These are phyloP conservation scores for Kwoniella dendrophila DNA, from an alignment of 768 basidiomycete species.

Conservation along the genomic window DNA sequence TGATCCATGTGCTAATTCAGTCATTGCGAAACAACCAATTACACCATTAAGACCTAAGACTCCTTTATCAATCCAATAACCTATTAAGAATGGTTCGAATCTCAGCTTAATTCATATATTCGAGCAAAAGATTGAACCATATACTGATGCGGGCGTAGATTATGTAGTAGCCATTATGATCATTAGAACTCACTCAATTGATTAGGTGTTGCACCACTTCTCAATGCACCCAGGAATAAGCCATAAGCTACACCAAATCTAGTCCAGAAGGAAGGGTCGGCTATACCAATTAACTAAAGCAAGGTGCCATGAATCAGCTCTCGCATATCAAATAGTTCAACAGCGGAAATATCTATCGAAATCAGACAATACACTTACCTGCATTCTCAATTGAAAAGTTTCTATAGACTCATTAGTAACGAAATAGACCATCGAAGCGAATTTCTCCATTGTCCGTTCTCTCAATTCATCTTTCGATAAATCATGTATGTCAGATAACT, in stretches of 20 bases:
- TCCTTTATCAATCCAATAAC: slow-evolving; percentile 58
- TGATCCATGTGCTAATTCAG: slow-evolving; percentile 55
- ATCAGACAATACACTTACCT: slow-evolving; percentile 42
- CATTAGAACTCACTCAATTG: slow-evolving; percentile 54
- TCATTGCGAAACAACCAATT: slow-evolving; percentile 58
- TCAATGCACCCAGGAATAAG: slow-evolving; percentile 57
- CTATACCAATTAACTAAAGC: slow-evolving; percentile 49
- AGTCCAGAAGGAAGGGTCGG: slow-evolving; percentile 59
- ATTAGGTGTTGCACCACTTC: slow-evolving; percentile 57
- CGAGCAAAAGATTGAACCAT: no score
- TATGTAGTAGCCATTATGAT: no score
- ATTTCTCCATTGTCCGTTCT: slow-evolving; percentile 59
- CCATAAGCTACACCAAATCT: slow-evolving; percentile 57
- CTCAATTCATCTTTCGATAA: slow-evolving; percentile 54
- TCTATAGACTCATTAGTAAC: slow-evolving; percentile 58
- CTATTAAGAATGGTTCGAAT: slow-evolving; percentile 10
- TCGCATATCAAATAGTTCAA: background rate
- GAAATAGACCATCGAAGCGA: slow-evolving; percentile 57
- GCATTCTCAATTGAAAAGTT: slow-evolving; percentile 57
- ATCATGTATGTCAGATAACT: slow-evolving; percentile 57
- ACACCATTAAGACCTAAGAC: slow-evolving; percentile 58
- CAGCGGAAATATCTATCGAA: background rate
- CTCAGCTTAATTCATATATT: no score
- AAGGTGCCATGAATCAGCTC: background rate
- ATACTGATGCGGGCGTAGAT: no score